Percentiles rank a stretch among this genome's conserved stretches.
Evolutionary conservation across 345 rosid species (phyloP).

Genomic region (Angophora floribunda): DNA sequence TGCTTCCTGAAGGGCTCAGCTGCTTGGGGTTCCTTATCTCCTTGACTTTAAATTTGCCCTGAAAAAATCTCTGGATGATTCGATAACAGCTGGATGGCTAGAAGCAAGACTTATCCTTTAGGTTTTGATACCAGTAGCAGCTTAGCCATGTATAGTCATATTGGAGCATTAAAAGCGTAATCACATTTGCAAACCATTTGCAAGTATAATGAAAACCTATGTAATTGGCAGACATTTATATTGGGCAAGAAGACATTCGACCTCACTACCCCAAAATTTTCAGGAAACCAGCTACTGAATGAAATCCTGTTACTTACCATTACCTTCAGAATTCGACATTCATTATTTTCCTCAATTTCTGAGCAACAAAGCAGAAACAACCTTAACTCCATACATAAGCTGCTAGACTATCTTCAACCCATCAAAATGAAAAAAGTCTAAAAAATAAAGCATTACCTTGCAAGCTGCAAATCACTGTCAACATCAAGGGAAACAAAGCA

Average conservation of each 20-base stretch:
- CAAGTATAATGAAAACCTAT: neutral
- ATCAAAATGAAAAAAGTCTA: neutral
- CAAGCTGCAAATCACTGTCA: constrained; percentile 51
- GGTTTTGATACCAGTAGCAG: neutral
- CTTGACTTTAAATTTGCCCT: neutral
- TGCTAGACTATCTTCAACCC: neutral
- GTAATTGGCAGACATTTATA: neutral
- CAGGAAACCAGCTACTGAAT: neutral
- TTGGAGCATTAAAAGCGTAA: neutral
- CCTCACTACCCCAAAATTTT: neutral
- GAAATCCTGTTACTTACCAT: neutral
- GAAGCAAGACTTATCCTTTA: neutral
- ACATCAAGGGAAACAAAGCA: constrained; percentile 86
- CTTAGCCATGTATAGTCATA: neutral
- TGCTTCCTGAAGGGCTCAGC: neutral
- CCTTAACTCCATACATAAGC: neutral
- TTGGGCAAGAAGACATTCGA: neutral
- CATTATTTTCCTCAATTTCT: neutral
- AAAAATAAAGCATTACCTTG: constrained; percentile 21
- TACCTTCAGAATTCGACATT: neutral
- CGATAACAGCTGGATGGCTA: neutral
- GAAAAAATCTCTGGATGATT: neutral
- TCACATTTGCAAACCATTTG: neutral
- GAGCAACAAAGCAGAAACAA: neutral
- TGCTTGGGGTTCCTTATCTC: neutral